Conservation (phyloP, 164 flowering plant species). For the Macadamia integrifolia region DNA sequence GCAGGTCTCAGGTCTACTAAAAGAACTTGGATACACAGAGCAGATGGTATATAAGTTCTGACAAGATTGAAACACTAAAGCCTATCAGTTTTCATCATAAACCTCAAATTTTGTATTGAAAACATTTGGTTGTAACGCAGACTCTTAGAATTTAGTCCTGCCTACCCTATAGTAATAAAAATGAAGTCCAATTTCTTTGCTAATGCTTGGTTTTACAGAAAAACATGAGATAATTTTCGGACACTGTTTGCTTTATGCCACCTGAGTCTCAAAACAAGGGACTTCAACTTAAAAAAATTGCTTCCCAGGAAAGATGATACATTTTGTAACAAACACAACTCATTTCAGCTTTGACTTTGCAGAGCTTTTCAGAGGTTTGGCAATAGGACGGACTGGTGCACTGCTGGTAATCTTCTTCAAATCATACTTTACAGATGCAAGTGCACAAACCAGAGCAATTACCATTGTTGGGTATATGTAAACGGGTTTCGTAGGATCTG, state of each 20-base stretch:
- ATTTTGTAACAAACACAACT: slow-evolving; percentile 11
- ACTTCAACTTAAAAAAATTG: no score
- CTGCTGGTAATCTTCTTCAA: slow-evolving; percentile 46
- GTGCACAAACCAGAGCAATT: slow-evolving; percentile 66
- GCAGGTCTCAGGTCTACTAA: slow-evolving; percentile 83
- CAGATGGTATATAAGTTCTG: slow-evolving; percentile 94
- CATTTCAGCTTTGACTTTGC: slow-evolving; percentile 87
- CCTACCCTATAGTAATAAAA: no score
- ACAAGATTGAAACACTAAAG: slow-evolving; percentile 6
- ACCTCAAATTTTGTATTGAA: slow-evolving; percentile 11
- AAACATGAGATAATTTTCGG: no score
- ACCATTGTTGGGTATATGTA: slow-evolving; percentile 86
- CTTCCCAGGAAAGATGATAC: not conserved
- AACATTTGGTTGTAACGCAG: not conserved
- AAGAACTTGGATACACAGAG: slow-evolving; percentile 79
- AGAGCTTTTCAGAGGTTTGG: slow-evolving; percentile 76
- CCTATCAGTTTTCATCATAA: not conserved
- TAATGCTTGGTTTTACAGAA: no score
- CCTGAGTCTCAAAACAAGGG: no score
- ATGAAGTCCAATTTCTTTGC: no score
- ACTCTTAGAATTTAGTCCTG: no score
- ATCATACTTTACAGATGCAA: slow-evolving; percentile 73
- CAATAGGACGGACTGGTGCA: slow-evolving; percentile 48
- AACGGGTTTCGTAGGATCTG: slow-evolving; percentile 63
- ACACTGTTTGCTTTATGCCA: no score